Evolutionary conservation across 441 rosid genomes (phyloP).

Genomic region (Croton setiger): DNA sequence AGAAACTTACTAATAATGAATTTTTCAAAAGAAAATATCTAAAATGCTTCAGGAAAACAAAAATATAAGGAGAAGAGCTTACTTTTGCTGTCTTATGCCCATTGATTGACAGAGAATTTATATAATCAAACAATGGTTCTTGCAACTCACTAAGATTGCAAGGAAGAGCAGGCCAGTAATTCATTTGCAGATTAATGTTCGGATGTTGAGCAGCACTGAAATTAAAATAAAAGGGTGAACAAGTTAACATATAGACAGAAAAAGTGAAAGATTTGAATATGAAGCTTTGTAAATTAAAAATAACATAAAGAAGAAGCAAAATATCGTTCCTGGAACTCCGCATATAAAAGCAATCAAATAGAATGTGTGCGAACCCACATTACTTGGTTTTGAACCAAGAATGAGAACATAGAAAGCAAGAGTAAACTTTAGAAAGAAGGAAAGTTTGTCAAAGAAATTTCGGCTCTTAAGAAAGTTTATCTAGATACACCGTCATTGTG

Average conservation of each 20-base stretch:
- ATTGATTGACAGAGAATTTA: conserved; percentile 55
- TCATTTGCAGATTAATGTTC: conserved; percentile 96
- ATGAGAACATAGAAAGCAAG: not conserved
- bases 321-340: not conserved
- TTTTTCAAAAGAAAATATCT: not conserved
- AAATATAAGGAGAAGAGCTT: conserved; percentile 4
- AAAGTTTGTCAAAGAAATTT: too few relatives aligned
- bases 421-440: too few relatives aligned
- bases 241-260: not conserved
- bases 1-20: not conserved
- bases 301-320: not conserved
- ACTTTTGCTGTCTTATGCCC: conserved; percentile 87
- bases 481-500: not conserved
- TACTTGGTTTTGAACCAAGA: not conserved
- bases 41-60: not conserved
- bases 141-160: conserved; percentile 87
- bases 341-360: not conserved
- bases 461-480: not conserved
- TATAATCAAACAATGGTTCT: conserved; percentile 78
- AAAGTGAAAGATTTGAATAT: not conserved
- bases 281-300: not conserved
- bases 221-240: conserved; percentile 9
- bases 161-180: conserved; percentile 93
- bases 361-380: not conserved
- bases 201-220: conserved; percentile 82